Conservation (phyloP, 2,329 filamentous ascomycete species). For the Pseudogymnoascus sp. region DNA sequence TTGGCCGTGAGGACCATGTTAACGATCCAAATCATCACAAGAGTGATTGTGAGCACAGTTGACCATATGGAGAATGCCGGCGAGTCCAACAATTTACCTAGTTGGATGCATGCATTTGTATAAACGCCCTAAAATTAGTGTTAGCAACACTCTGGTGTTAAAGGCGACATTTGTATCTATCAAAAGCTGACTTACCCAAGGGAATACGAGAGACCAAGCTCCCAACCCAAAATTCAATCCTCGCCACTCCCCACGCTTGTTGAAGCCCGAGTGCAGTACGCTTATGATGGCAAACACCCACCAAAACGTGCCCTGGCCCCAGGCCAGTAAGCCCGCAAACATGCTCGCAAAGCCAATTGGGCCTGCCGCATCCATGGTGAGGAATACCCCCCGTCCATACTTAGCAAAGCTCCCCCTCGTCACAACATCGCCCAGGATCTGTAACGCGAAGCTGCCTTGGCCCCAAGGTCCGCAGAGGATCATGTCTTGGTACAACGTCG, state of each 20-base stretch:
- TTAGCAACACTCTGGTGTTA: neutral
- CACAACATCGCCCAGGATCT: constrained; percentile 31
- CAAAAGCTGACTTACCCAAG: constrained; percentile 28
- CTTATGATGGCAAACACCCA: constrained; percentile 33
- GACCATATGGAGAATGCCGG: constrained; percentile 33
- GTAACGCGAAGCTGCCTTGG: constrained; percentile 34
- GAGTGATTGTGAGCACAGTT: constrained; percentile 29
- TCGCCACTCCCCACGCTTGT: constrained; percentile 16
- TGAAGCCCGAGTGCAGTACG: constrained; percentile 26
- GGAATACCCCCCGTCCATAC: constrained; percentile 29
- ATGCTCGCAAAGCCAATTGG: constrained; percentile 30
- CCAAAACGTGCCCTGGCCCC: constrained; percentile 36
- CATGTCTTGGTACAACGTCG: constrained; percentile 32
- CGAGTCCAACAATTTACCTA: constrained; percentile 33
- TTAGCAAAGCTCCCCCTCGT: constrained; percentile 25
- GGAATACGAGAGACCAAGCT: constrained; percentile 33
- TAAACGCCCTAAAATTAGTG: constrained; percentile 30
- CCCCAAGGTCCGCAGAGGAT: constrained; percentile 35
- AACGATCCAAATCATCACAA: constrained; percentile 30
- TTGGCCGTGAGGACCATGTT: constrained; percentile 28
- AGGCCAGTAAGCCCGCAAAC: constrained; percentile 32
- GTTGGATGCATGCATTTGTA: constrained; percentile 31
- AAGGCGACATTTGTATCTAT: no score
- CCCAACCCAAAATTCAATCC: constrained; percentile 26
- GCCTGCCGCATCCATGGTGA: constrained; percentile 28